These are phyloP conservation scores for Colletotrichum paranaense DNA, from an alignment of 2,329 filamentous ascomycete species.

Conservation along the genomic window DNA sequence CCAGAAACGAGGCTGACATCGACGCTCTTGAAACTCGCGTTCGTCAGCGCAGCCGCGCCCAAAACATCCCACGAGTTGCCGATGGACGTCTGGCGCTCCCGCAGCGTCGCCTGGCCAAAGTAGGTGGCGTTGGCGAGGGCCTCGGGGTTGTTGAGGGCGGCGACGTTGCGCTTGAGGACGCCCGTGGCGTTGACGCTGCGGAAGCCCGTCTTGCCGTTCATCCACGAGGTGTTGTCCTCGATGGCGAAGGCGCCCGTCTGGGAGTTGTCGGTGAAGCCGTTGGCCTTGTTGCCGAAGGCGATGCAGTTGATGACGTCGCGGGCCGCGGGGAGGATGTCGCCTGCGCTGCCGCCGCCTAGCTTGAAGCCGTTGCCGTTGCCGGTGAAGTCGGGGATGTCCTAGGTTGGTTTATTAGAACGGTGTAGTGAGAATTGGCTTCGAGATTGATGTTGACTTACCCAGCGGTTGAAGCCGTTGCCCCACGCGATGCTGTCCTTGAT, in stretches of 20 bases:
- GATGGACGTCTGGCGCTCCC: constrained; percentile 11
- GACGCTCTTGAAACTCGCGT: constrained; percentile 29
- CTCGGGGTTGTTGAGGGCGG: constrained; percentile 21
- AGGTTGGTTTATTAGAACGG: neutral
- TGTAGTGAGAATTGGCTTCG: accelerated
- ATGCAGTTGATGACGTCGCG: constrained; percentile 57
- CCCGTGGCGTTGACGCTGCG: constrained; percentile 29
- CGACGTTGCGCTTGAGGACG: constrained; percentile 31
- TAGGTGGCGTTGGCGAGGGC: constrained; percentile 14
- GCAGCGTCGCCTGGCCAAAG: constrained; percentile 22
- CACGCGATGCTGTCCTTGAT: constrained; percentile 56
- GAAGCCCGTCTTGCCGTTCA: constrained; percentile 25
- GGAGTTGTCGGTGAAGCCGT: constrained; percentile 57
- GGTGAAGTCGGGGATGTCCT: constrained; percentile 42
- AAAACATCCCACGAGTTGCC: constrained; percentile 29
- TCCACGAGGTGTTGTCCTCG: constrained; percentile 25
- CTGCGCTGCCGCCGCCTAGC: constrained; percentile 51
- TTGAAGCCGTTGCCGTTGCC: constrained; percentile 62
- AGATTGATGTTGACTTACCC: constrained; percentile 39
- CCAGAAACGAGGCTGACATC: constrained; percentile 22
- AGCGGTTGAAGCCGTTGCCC: constrained; percentile 58
- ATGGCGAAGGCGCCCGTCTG: constrained; percentile 22
- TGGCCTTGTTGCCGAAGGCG: constrained; percentile 55
- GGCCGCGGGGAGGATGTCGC: constrained; percentile 49
- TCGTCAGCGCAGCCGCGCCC: neutral